phyloP scores from a whole-genome alignment of 2,329 filamentous ascomycete genomes.

The Fusarium musae region DNA sequence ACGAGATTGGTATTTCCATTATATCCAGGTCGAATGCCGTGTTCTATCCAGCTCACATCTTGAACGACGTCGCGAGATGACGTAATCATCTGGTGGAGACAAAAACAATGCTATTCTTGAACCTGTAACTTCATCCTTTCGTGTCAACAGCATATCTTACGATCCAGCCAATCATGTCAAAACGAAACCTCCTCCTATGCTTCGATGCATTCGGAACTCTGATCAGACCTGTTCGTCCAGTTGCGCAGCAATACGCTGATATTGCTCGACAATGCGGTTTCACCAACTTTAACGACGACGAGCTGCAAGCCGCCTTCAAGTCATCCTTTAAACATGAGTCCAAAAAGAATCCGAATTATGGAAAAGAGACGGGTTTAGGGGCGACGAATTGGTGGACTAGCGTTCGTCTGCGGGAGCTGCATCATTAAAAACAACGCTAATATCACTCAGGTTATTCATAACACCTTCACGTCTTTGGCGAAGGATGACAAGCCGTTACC shows the following conservation, averaged over 20 bases:
- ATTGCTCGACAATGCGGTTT: conserved; percentile 35
- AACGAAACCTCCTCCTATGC: conserved; percentile 26
- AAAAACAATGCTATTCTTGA: neutral
- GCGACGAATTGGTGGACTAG: conserved; percentile 40
- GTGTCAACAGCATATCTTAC: too few species aligned
- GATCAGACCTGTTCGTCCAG: conserved; percentile 20
- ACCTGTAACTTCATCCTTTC: neutral
- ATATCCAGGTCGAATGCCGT: fast-evolving
- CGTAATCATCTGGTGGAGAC: conserved; percentile 13
- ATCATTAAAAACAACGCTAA: neutral
- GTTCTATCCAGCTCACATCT: neutral
- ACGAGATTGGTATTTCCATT: too few species aligned
- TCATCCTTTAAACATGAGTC: conserved; percentile 27
- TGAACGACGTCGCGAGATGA: neutral
- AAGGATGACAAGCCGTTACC: conserved; percentile 6
- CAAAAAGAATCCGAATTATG: conserved; percentile 31
- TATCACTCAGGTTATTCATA: conserved; percentile 23
- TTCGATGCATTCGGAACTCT: conserved; percentile 38
- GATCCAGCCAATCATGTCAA: conserved; percentile 47
- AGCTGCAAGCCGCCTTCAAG: conserved; percentile 27
- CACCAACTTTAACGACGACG: conserved; percentile 19
- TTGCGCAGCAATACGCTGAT: conserved; percentile 30
- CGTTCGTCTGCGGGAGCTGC: neutral
- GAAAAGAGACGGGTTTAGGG: conserved; percentile 30
- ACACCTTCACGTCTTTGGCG: conserved; percentile 27